Base-by-base conservation (phyloP, 2,329 filamentous ascomycete genomes). In the Aureobasidium sp. region DNA sequence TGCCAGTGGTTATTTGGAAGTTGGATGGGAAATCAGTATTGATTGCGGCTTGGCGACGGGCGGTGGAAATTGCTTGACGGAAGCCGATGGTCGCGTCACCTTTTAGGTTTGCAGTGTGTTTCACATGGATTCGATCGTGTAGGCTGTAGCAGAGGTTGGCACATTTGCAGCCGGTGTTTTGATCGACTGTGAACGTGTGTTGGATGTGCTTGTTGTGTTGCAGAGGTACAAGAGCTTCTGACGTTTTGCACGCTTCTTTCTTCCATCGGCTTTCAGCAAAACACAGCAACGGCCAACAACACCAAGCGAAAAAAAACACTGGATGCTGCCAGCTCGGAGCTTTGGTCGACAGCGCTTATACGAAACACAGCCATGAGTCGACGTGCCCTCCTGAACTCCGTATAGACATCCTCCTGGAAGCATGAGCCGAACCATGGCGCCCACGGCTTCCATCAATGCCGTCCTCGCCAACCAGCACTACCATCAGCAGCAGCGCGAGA, bases 401-500 rank as follows among this genome's bases (percentile, higher is more conserved):
- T 52, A 45, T 37, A 58, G 42, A 58, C 27, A 47, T 8, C 27
- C 9, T 24, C 14, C 14, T 47, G 14, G 42, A 24, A 31, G 11
- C 40, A 58, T 49, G 44, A 59, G 29, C 35, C 33, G 57, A 40
- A 40, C 45, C 11, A 45, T 45, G 11, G 57, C 57, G 8, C 57
- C 53, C 29, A 44, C 53, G 53, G 53, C 45, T 22, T 60, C 57
- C 15, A 60, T 60, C 45, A 60, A 60, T 37, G 44, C 57, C 17
- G 57, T 60, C 42, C 40, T 57, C 39, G 53, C 53, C 53, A 57
- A 57, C 39, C 19, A 57, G 6, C 17, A 29, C 17, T 57, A 57
- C 29, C 53, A 45, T 27, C 9, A 17, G 2, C 9, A 17, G 2
- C 15, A 35, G 12, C 48, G 39, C 19, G 9, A 39, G 12, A 1